Evolutionary conservation across 2,329 filamentous ascomycete species (phyloP), one percentile per base, ranked within the genome.

Genomic region (Colletotrichum simmondsii): DNA sequence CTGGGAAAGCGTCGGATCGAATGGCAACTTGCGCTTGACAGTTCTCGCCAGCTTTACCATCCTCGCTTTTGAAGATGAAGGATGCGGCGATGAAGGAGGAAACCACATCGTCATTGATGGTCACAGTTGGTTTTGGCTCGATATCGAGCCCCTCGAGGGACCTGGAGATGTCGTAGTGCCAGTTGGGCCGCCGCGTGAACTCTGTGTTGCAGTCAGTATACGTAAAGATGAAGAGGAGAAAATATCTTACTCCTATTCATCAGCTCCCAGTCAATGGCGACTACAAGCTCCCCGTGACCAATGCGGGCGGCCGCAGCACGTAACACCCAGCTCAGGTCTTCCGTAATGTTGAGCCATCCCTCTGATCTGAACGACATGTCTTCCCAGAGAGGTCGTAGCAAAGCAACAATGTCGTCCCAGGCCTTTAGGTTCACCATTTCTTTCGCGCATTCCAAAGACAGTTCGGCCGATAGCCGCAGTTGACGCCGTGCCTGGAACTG

Each of bases 251-350:
- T 85, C 57, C 81, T 87, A 71, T 90, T 86, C 79, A 92, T 83
- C 57, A 93, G 82, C 77, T 93, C 91, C 89, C 92, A 92, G 77
- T 92, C 90, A 63, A 92, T 87, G 32, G 90, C 85, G 46, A 93
- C 81, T 10, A 92, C 85, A 35, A 92, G 82, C 65, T 89, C 87
- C 10, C 86, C 86, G 65, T 89, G 86, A 8, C 86, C 86, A 59
- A 84, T 82, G 73, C 87, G 82, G 3, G 82, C 83, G 5, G 91
- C 91, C 12, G 89, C 91, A 71, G 85, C 84, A 74, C 91, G 85
- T 70, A 92, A 80, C n/a, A 86, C 83, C 89, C 91, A 92, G 61
- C 87, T 86, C 49, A 93, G 81, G 49, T 92, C 89, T 77, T 92
- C 90, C 5, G 86, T 84, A 35, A 91, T 85, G 72, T 87, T 84